Evolutionary conservation across 2,329 filamentous ascomycete genomes (phyloP).

Genomic region (Hymenoscyphus fructigenus): DNA sequence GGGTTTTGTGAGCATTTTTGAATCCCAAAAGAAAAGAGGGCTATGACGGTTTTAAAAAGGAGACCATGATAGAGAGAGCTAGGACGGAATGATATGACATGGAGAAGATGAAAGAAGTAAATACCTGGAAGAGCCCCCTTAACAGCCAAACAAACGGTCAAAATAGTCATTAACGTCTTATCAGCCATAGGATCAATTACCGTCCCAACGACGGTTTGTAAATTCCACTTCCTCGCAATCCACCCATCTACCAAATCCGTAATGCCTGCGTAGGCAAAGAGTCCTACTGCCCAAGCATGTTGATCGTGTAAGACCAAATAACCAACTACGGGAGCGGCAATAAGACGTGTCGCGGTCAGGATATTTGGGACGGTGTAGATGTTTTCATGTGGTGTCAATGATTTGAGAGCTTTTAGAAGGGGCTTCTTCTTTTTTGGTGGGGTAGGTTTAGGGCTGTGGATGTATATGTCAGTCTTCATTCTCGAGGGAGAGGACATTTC

Average conservation of each 20-base stretch:
- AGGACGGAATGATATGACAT: no score
- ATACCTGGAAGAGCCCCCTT: slow-evolving; percentile 78
- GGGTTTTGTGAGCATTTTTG: neutral
- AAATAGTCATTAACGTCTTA: slow-evolving; percentile 90
- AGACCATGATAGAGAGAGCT: no score
- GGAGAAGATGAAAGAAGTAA: slow-evolving; percentile 7
- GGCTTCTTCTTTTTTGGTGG: slow-evolving; percentile 12
- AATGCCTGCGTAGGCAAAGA: slow-evolving; percentile 91
- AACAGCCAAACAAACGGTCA: slow-evolving; percentile 80
- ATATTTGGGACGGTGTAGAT: slow-evolving; percentile 97
- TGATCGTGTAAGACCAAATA: slow-evolving; percentile 85
- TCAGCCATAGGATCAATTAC: slow-evolving; percentile 97
- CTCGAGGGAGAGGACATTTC: neutral
- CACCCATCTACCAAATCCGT: slow-evolving; percentile 93
- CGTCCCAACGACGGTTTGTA: slow-evolving; percentile 90
- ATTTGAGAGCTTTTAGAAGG: slow-evolving; percentile 31
- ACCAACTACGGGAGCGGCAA: slow-evolving; percentile 80
- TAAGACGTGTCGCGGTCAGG: slow-evolving; percentile 81
- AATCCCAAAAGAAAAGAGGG: neutral
- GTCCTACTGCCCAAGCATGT: slow-evolving; percentile 71
- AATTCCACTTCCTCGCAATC: slow-evolving; percentile 83
- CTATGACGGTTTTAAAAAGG: no score
- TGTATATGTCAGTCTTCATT: neutral
- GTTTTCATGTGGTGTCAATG: slow-evolving; percentile 66
- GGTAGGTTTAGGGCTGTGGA: neutral